phyloP scores from a whole-genome alignment of 495 filamentous ascomycete species.

The Talaromyces liani region DNA sequence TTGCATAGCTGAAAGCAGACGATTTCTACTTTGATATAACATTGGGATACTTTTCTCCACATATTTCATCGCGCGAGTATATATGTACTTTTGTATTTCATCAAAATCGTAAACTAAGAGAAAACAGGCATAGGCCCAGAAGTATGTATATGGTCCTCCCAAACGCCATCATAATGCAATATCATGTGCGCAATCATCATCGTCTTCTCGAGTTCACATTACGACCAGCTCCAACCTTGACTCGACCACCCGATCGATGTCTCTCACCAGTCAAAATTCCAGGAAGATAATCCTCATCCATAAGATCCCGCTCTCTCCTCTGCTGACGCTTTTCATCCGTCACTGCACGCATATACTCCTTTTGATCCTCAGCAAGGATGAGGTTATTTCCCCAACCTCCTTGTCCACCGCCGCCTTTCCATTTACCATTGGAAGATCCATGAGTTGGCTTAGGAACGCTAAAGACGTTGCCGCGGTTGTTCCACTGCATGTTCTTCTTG shows the following conservation, averaged over 20 bases:
- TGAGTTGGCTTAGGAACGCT: slow-evolving; percentile 86
- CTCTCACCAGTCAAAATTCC: slow-evolving; percentile 76
- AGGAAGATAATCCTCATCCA: slow-evolving; percentile 93
- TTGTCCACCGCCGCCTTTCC: slow-evolving; percentile 69
- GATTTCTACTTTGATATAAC: background rate
- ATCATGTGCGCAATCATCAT: slow-evolving; percentile 21
- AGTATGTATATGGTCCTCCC: background rate
- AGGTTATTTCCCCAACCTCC: slow-evolving; percentile 75
- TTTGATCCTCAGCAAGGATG: slow-evolving; percentile 91
- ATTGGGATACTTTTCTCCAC: background rate
- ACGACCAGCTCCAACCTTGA: slow-evolving; percentile 76
- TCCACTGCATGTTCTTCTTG: slow-evolving; percentile 95
- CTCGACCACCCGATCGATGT: slow-evolving; percentile 51
- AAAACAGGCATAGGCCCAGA: background rate
- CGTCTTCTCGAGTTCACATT: slow-evolving; percentile 80
- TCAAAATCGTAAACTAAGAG: background rate
- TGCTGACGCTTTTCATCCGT: slow-evolving; percentile 55
- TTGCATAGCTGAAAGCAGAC: background rate
- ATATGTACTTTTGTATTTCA: background rate
- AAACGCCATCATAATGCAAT: slow-evolving; percentile 10
- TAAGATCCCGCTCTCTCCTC: slow-evolving; percentile 62
- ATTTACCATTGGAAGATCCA: slow-evolving; percentile 71
- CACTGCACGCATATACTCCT: slow-evolving; percentile 70
- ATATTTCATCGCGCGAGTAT: background rate
- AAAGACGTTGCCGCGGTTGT: slow-evolving; percentile 81